These are phyloP conservation scores for Fusarium vanettenii DNA, from an alignment of 2,329 filamentous ascomycete genomes.

Conservation along the genomic window DNA sequence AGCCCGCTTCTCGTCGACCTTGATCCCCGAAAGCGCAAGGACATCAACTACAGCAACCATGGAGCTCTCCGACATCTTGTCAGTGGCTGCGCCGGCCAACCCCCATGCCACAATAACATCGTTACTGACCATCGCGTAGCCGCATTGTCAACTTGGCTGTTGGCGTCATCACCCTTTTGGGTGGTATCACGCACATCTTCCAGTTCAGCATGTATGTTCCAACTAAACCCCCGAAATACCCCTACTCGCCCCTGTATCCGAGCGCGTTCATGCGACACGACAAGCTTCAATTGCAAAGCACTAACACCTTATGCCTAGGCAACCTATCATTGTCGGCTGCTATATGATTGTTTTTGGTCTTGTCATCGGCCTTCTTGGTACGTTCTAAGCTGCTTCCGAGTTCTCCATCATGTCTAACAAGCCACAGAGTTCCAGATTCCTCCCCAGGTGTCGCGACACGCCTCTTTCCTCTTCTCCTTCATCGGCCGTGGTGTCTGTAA, in stretches of 20 bases:
- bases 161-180: conserved; percentile 87
- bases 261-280: not conserved
- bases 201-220: conserved; percentile 66
- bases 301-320: conserved; percentile 37
- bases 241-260: not conserved
- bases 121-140: conserved; percentile 65
- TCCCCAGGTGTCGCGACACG: conserved; percentile 91
- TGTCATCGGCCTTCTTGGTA: conserved; percentile 75
- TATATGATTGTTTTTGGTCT: conserved; percentile 95
- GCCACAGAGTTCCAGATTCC: conserved; percentile 89
- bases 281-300: not conserved
- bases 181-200: conserved; percentile 82
- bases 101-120: conserved; percentile 4
- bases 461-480: conserved; percentile 98
- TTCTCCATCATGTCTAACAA: conserved; percentile 34
- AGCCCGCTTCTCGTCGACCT: conserved; percentile 3
- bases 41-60: conserved; percentile 60
- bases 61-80: conserved; percentile 96
- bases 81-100: conserved; percentile 52
- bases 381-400: conserved; percentile 15
- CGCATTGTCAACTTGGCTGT: conserved; percentile 94
- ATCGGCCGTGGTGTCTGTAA: conserved; percentile 93
- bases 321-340: conserved; percentile 77
- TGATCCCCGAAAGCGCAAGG: conserved; percentile 21
- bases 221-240: not conserved